A percentile compares a stretch with the other conserved stretches of the same genome.
Evolutionary conservation across 2,329 filamentous ascomycete species (phyloP).

Genomic region (Alternaria gansuensis): DNA sequence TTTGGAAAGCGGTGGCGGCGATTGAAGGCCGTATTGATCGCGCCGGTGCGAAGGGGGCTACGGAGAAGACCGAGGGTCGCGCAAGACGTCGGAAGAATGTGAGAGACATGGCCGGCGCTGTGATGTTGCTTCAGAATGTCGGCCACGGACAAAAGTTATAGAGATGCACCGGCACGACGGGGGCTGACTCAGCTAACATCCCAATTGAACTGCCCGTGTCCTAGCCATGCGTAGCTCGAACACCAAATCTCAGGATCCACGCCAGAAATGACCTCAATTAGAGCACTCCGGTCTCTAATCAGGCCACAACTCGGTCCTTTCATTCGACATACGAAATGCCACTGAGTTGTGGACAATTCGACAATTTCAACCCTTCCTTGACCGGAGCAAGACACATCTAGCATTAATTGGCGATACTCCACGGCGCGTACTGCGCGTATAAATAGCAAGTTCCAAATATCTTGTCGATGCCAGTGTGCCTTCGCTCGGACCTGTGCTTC

Average conservation of each 20-base stretch:
- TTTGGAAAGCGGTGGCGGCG: constrained; percentile 30
- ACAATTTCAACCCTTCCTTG: not conserved
- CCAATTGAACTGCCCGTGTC: not conserved
- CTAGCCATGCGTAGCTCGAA: not conserved
- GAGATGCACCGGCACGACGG: constrained; percentile 10
- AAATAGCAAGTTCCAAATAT: not conserved
- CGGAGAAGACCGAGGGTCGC: constrained; percentile 44
- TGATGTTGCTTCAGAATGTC: constrained; percentile 8
- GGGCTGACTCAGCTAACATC: constrained; percentile 23
- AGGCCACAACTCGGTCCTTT: not conserved
- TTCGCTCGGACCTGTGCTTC: no score
- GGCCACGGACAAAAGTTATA: constrained; percentile 25
- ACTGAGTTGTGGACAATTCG: not conserved
- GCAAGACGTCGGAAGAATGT: constrained; percentile 53
- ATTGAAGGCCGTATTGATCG: constrained; percentile 33
- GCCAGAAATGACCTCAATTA: not conserved
- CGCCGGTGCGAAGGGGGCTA: constrained; percentile 26
- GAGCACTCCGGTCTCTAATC: not conserved
- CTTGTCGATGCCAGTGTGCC: no score
- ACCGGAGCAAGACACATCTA: not conserved
- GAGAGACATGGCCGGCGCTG: constrained; percentile 49
- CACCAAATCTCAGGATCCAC: not conserved
- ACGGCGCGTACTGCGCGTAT: not conserved
- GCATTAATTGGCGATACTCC: no score
- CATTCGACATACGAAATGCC: not conserved